These are phyloP conservation scores for Elaeis oleifera DNA, from an alignment of 202 grass and related monocot species.

Conservation along the genomic window DNA sequence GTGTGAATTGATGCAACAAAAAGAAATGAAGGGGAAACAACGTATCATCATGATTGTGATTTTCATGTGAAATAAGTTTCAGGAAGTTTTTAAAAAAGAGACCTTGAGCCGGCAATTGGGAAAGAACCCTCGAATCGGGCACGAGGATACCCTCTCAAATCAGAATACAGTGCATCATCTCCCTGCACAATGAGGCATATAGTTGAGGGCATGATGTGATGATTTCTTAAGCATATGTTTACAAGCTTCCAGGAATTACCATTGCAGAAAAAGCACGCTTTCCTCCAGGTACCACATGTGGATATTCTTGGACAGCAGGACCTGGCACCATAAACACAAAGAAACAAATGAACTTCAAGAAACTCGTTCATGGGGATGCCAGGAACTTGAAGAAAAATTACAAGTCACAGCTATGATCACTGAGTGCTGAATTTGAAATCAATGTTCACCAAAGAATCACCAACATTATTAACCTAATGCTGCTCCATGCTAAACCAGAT, in stretches of 20 bases:
- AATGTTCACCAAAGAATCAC: no score
- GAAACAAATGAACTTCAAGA: neutral
- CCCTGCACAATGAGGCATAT: conserved; percentile 24
- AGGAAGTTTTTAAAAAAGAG: neutral
- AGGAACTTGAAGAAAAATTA: no score
- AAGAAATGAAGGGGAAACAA: no score
- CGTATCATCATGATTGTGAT: no score
- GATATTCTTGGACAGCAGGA: conserved; percentile 25
- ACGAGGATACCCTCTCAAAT: conserved; percentile 19
- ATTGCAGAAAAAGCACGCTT: conserved; percentile 32
- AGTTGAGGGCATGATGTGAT: neutral
- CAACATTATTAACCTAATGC: no score
- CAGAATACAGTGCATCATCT: conserved; percentile 27
- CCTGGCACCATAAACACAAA: conserved; percentile 19
- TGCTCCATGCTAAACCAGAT: no score
- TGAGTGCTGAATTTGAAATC: no score
- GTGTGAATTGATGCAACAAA: neutral
- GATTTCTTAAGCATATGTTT: conserved; percentile 4
- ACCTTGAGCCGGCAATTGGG: conserved; percentile 22
- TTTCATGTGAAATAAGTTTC: neutral
- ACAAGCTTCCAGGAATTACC: conserved; percentile 18
- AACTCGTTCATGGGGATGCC: no score
- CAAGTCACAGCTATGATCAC: no score
- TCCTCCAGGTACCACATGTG: conserved; percentile 20
- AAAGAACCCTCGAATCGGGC: conserved; percentile 25